Evolutionary conservation across 805 yeast species (phyloP), one percentile per base, ranked within the genome.

Genomic region (Candida ortonii): DNA sequence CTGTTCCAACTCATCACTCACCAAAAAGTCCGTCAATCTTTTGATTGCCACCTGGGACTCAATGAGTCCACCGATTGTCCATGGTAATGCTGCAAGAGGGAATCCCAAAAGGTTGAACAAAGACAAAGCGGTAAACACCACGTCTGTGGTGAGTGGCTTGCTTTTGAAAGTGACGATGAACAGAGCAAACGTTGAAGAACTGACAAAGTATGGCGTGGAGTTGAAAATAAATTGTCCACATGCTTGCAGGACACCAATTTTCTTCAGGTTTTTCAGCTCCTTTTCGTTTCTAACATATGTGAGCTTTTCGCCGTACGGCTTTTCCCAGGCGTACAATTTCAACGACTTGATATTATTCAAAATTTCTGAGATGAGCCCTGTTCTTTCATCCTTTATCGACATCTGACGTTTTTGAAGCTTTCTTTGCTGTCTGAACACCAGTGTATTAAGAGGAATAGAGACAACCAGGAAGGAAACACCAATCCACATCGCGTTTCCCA

Each of bases 261-360:
- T 76, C 47, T 71, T 77, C 61, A 93, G 71, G 48, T 84, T 89
- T 19, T 70, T 70, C 58, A 89, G 73, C 61, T 89, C 96, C 50
- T 81, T 80, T 28, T 85, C 85, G 55, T 90, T 87, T 71, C 99
- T 82, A 15, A 90, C 95, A 52, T 78, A 65, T 45, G 76, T 76
- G 38, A 94, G 68, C 49, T 82, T 83, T 18, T 70, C 72, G 52
- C 76, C 74, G 57, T 86, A 88, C 3, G 97, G 95, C 20, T 58
- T 65, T 63, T 93, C 99, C 99, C 99, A 93, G 3, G 94, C 95
- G 54, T 93, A 93, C 31, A 94, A 70, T 59, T 93, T 93, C 57
- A 93, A 69, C 9, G 96, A 86, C 64, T 88, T 90, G 59, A 93
- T 86, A 53, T 89, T 90, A 58, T 85, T 86, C 57, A 90, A 70